Conservation (phyloP, 106 monocot species). For the Acanthochlamys bracteata region DNA sequence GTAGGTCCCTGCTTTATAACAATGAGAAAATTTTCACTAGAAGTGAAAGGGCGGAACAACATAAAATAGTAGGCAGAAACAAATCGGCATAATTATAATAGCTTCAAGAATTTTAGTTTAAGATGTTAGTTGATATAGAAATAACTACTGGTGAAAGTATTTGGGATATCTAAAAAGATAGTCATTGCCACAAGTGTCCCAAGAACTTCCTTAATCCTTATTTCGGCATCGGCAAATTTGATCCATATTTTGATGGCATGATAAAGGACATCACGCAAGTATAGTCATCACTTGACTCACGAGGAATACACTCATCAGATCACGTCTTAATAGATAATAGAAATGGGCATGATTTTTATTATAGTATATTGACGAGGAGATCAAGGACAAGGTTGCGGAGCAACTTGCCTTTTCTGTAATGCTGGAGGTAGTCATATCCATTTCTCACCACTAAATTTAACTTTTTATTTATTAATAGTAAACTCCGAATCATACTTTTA, state of each 20-base stretch:
- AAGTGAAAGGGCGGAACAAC: no score
- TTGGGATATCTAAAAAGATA: slow-evolving; percentile 59
- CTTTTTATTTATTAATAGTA: slow-evolving; percentile 12
- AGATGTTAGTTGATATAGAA: neutral
- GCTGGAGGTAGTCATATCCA: slow-evolving; percentile 88
- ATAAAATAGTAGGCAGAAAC: no score
- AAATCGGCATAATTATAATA: no score
- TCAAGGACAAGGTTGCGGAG: neutral
- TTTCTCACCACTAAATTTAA: slow-evolving; percentile 50
- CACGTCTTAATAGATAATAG: neutral
- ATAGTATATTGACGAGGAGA: no score
- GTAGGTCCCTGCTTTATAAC: no score
- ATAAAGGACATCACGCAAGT: slow-evolving; percentile 90
- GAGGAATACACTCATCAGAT: slow-evolving; percentile 1
- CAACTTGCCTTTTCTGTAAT: slow-evolving; percentile 49
- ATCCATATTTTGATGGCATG: slow-evolving; percentile 79
- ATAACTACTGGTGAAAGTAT: neutral
- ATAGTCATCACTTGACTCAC: slow-evolving; percentile 33
- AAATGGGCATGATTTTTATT: neutral
- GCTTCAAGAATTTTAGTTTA: no score
- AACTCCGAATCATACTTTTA: no score
- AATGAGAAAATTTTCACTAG: no score
- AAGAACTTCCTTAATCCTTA: slow-evolving; percentile 59
- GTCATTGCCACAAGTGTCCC: slow-evolving; percentile 56
- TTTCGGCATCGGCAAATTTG: slow-evolving; percentile 61